A percentile compares a stretch with the other conserved stretches of the same genome.
These are phyloP conservation scores for Gaertneriomyces semiglobifer DNA, from an alignment of 192 early-diverging fungal species.

Conservation along the genomic window DNA sequence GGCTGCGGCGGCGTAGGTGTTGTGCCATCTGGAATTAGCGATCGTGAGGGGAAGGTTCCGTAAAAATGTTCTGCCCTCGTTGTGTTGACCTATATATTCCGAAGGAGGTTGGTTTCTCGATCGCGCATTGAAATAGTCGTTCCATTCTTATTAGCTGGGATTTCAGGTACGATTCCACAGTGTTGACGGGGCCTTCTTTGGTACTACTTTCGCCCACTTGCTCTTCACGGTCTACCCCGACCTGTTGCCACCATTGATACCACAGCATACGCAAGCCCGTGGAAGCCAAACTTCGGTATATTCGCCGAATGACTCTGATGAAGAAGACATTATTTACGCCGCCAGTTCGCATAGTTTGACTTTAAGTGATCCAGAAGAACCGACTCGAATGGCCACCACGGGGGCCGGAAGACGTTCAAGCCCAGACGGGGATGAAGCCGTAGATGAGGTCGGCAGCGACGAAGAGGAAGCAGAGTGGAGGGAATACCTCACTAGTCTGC, in stretches of 20 bases:
- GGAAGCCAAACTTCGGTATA: background rate
- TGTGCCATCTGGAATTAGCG: constrained; percentile 47
- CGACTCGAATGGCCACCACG: background rate
- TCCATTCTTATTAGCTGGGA: background rate
- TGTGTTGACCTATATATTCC: constrained; percentile 57
- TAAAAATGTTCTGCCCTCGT: constrained; percentile 57
- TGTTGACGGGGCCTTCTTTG: constrained; percentile 83
- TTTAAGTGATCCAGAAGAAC: background rate
- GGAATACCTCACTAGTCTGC: constrained; percentile 6
- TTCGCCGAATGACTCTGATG: background rate
- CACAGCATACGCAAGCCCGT: constrained; percentile 7
- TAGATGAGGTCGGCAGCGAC: constrained; percentile 14
- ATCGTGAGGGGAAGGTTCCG: constrained; percentile 41
- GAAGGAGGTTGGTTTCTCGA: constrained; percentile 33
- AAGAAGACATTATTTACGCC: background rate
- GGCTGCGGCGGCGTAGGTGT: constrained; percentile 48
- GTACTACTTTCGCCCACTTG: constrained; percentile 91
- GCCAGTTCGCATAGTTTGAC: background rate
- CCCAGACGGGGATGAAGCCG: constrained; percentile 32
- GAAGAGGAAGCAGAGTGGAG: constrained; percentile 30
- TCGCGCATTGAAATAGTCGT: too few species aligned
- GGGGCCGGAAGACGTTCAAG: background rate
- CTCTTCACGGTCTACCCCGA: constrained; percentile 85
- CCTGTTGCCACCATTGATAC: constrained; percentile 51
- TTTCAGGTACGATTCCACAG: constrained; percentile 42